A percentile compares a stretch with the other conserved stretches of the same genome.
phyloP scores from a whole-genome alignment of 495 filamentous ascomycete species.

The Daldinia concentrica region DNA sequence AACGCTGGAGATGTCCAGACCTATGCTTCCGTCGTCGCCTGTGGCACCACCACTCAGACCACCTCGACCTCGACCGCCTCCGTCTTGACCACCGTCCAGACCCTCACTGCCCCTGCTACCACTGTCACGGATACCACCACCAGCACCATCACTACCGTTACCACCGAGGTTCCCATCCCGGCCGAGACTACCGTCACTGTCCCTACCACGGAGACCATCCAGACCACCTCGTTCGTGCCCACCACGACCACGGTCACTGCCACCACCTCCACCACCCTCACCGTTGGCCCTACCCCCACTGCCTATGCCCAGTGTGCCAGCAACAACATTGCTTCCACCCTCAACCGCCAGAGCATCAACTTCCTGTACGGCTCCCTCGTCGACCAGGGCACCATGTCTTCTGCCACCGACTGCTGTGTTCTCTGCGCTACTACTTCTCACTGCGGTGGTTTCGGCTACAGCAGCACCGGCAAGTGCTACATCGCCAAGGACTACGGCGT shows the following conservation, averaged over 20 bases:
- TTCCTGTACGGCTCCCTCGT: not conserved
- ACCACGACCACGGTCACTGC: not conserved
- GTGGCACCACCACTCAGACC: not conserved
- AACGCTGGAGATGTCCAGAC: slow-evolving; percentile 17
- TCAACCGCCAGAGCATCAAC: slow-evolving; percentile 24
- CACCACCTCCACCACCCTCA: slow-evolving; percentile 6
- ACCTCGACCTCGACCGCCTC: not conserved
- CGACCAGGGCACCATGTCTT: slow-evolving; percentile 2
- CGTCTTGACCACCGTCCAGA: not conserved
- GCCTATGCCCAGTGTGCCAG: slow-evolving; percentile 13
- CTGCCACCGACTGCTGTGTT: slow-evolving; percentile 13
- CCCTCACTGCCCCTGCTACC: not conserved
- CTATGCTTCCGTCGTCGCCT: slow-evolving; percentile 18
- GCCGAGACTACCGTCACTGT: slow-evolving; percentile 9
- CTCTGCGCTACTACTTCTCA: slow-evolving; percentile 7
- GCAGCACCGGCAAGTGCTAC: slow-evolving; percentile 6
- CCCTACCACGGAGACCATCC: slow-evolving; percentile 1
- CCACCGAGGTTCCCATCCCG: slow-evolving; percentile 18
- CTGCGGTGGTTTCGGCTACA: slow-evolving; percentile 14
- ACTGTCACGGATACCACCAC: slow-evolving; percentile 14
- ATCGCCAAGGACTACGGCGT: slow-evolving; percentile 4
- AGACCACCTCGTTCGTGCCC: slow-evolving; percentile 12
- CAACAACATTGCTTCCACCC: slow-evolving; percentile 7
- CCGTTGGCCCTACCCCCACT: slow-evolving; percentile 19
- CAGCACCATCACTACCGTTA: slow-evolving; percentile 14